A percentile compares a stretch with the other conserved stretches of the same genome.
Evolutionary conservation across 2,329 filamentous ascomycete species (phyloP).

Genomic region (Fusarium citri): DNA sequence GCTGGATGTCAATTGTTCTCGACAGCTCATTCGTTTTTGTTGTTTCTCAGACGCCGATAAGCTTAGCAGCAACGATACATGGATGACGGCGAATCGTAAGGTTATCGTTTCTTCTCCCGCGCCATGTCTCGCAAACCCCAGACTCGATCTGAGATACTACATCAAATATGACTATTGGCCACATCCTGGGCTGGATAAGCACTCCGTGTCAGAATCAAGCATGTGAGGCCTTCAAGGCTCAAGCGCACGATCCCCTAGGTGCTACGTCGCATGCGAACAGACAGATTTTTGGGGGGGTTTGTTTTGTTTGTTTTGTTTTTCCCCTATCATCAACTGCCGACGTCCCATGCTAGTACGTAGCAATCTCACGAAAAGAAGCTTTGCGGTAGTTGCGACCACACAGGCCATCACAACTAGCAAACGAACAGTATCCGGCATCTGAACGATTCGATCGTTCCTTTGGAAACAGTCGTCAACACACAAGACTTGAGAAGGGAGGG

Average conservation of each 20-base stretch:
- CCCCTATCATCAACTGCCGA: constrained; percentile 31
- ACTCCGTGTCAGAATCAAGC: background rate
- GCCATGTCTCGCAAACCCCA: constrained; percentile 29
- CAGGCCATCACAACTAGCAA: constrained; percentile 5
- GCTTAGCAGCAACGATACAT: constrained; percentile 13
- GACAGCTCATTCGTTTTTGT: constrained; percentile 18
- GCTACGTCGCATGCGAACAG: background rate
- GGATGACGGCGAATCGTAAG: constrained; percentile 20
- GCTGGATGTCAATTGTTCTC: constrained; percentile 23
- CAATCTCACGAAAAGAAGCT: constrained; percentile 23
- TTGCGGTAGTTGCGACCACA: constrained; percentile 11
- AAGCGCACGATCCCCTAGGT: background rate
- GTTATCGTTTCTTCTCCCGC: constrained; percentile 10
- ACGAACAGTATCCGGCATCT: background rate
- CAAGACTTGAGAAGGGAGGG: background rate
- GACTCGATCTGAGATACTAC: constrained; percentile 24
- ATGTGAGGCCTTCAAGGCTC: constrained; percentile 21
- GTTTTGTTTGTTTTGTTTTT: background rate
- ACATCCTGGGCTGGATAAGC: constrained; percentile 4
- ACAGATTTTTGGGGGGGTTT: background rate
- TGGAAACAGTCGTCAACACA: constrained; percentile 3
- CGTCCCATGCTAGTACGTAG: constrained; percentile 3
- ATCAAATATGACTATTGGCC: constrained; percentile 5
- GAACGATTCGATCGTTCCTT: constrained; percentile 1
- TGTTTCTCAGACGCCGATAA: constrained; percentile 5